phyloP scores from a whole-genome alignment of 352 stramenopile genomes.

The Thraustotheca clavata region DNA sequence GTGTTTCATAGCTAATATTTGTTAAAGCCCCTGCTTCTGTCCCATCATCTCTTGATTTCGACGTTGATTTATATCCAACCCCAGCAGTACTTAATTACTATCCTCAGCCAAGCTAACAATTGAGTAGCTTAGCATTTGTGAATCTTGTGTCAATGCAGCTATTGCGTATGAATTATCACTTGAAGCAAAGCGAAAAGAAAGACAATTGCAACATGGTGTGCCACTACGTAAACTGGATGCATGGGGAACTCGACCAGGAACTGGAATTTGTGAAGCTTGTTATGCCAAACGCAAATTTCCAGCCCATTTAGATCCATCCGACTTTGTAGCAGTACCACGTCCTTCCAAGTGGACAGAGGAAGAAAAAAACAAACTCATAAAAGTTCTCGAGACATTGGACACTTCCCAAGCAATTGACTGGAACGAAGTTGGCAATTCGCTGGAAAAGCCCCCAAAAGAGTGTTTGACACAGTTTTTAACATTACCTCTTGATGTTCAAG shows the following conservation, averaged over 20 bases:
- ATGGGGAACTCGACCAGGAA: constrained; percentile 35
- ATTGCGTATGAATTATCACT: constrained; percentile 47
- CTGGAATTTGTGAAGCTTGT: constrained; percentile 60
- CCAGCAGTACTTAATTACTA: background rate
- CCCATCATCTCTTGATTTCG: background rate
- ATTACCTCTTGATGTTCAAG: constrained; percentile 44
- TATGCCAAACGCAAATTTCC: constrained; percentile 55
- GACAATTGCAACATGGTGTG: constrained; percentile 5
- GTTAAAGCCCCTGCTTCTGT: constrained; percentile 25
- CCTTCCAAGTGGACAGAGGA: constrained; percentile 36
- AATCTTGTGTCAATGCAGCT: constrained; percentile 33
- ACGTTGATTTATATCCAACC: background rate
- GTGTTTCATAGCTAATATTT: constrained; percentile 51
- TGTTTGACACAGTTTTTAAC: constrained; percentile 74
- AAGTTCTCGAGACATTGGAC: constrained; percentile 38
- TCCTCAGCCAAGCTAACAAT: background rate
- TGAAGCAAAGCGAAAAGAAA: constrained; percentile 49
- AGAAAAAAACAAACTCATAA: constrained; percentile 38
- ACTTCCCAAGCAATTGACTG: constrained; percentile 49
- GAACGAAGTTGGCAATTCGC: constrained; percentile 61
- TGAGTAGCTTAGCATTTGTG: constrained; percentile 28
- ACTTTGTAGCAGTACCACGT: constrained; percentile 42
- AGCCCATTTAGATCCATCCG: constrained; percentile 42
- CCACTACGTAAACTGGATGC: constrained; percentile 15
- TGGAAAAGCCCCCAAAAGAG: constrained; percentile 63